Evolutionary conservation across 345 rosid genomes (phyloP).

Genomic region (Erucastrum elatum): DNA sequence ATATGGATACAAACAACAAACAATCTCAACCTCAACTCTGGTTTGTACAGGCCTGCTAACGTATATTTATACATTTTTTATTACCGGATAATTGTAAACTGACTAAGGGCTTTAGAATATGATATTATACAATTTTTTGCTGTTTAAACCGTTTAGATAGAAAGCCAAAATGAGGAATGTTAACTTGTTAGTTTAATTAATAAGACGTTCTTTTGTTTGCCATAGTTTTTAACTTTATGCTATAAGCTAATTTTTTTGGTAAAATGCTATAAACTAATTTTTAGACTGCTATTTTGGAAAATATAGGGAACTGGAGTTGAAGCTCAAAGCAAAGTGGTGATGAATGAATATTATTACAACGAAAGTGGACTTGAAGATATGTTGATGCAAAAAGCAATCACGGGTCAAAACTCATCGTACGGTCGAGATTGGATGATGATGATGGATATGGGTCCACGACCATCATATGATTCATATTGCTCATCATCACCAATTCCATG

Average conservation of each 20-base stretch:
- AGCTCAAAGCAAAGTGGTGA: conserved; percentile 35
- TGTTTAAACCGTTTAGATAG: neutral
- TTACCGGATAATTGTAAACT: neutral
- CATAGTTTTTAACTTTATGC: neutral
- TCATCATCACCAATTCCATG: conserved; percentile 24
- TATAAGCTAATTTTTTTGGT: neutral
- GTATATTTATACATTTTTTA: neutral
- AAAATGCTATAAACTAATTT: neutral
- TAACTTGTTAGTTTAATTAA: neutral
- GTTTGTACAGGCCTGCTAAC: neutral
- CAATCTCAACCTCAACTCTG: neutral
- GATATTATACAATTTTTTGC: neutral
- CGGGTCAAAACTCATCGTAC: conserved; percentile 42
- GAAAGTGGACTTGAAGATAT: conserved; percentile 34
- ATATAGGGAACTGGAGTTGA: conserved; percentile 47
- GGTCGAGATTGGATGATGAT: conserved; percentile 61
- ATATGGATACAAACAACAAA: neutral
- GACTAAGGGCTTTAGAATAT: neutral
- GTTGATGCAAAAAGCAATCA: conserved; percentile 45
- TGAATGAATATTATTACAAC: conserved; percentile 44
- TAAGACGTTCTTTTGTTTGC: neutral
- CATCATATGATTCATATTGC: conserved; percentile 17
- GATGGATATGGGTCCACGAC: conserved; percentile 44
- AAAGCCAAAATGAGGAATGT: neutral
- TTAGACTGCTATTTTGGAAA: neutral